These are phyloP conservation scores for Colletotrichum scovillei DNA, from an alignment of 2,329 filamentous ascomycete genomes.

Conservation along the genomic window DNA sequence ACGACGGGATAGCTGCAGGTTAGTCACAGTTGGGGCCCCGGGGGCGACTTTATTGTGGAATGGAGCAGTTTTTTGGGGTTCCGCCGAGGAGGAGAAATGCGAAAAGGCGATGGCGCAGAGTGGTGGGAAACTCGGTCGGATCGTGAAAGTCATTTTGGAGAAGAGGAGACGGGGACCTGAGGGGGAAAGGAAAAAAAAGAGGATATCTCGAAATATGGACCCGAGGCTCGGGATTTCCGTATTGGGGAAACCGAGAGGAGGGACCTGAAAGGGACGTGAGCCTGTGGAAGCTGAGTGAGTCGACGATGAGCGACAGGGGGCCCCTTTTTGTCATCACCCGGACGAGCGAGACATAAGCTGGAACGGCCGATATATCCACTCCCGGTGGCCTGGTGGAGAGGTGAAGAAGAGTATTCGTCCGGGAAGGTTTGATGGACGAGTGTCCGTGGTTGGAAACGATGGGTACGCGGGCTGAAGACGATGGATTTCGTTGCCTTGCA, in stretches of 20 bases:
- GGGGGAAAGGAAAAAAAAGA: background rate
- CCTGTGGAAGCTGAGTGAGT: background rate
- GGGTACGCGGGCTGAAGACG: constrained; percentile 14
- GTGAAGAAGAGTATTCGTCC: background rate
- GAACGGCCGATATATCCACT: constrained; percentile 32
- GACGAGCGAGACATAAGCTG: constrained; percentile 28
- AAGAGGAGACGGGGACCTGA: background rate
- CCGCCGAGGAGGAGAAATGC: background rate
- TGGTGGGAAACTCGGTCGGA: background rate
- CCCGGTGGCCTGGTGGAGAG: background rate
- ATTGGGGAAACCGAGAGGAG: constrained; percentile 16
- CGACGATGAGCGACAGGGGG: constrained; percentile 1
- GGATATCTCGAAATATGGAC: constrained; percentile 7
- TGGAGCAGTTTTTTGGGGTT: background rate
- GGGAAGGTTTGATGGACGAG: background rate
- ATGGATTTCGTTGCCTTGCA: background rate
- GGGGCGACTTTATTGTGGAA: constrained; percentile 11
- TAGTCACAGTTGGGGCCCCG: constrained; percentile 21
- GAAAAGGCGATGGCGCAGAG: background rate
- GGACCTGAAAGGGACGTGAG: background rate
- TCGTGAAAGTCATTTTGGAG: background rate
- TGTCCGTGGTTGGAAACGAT: background rate
- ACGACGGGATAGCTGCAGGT: background rate
- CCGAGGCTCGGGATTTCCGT: constrained; percentile 18
- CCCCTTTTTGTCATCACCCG: constrained; percentile 22